These are phyloP conservation scores for Saccharomycopsis sp. DNA, from an alignment of 805 yeast genomes.

Conservation along the genomic window DNA sequence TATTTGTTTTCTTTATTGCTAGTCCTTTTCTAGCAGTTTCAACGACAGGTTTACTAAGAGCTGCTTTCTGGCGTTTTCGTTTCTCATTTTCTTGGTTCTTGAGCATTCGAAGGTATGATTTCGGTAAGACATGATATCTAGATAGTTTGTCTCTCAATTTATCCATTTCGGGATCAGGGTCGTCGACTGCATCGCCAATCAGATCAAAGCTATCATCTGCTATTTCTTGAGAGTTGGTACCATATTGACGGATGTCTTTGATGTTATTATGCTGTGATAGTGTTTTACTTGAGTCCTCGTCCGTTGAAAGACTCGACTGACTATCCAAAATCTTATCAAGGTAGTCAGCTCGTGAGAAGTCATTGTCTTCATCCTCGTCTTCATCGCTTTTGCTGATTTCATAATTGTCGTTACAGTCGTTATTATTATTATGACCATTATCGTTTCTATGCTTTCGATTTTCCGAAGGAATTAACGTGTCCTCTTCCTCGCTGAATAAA, in stretches of 20 bases:
- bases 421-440: neutral
- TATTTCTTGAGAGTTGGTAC: too few relatives aligned
- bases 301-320: conserved; percentile 4
- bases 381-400: neutral
- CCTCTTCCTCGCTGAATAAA: neutral
- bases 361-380: neutral
- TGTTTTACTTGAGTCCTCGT: neutral
- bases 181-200: neutral
- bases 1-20: conserved; percentile 8
- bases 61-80: neutral
- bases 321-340: conserved; percentile 1
- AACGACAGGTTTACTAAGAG: neutral
- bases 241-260: too few relatives aligned
- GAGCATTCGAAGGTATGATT: conserved; percentile 14
- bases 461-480: neutral
- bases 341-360: neutral
- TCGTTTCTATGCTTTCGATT: neutral
- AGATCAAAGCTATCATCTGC: neutral
- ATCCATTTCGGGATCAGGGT: neutral
- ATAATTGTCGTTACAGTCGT: neutral
- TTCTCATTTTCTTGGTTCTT: neutral
- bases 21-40: conserved; percentile 11
- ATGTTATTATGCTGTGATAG: neutral
- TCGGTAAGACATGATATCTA: conserved; percentile 15
- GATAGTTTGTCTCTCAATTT: conserved; percentile 11